Base-by-base conservation (phyloP, 441 rosid species). In the Pelargonium australe region DNA sequence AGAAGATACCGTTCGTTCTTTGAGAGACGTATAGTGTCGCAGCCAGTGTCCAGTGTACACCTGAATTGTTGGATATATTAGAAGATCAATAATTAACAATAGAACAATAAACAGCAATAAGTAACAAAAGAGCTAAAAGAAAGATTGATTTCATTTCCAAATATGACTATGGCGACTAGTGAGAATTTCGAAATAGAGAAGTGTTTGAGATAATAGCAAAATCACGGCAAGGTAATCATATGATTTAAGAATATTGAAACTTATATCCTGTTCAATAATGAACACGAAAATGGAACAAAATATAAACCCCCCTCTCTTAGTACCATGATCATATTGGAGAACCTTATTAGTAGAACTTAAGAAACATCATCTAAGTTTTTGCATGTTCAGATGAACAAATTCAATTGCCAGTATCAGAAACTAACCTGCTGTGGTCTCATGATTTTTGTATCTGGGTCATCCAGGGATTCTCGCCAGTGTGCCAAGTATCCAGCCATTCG, bases 401-500 rank as follows among this genome's bases (percentile, higher is more conserved):
- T n/a, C 12, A 28, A 0, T 63, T 60, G n/a, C 6, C 6, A 1
- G 2, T 51, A 13, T 13, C 9, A 45, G 63, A 20, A 77, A 65
- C 67, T 65, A 70, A 88, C 99, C 97, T 95, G 87, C 68, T 95
- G 98, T 37, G 98, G 99, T 80, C 99, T 89, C 96, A 95, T 92
- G 72, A 95, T 87, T 87, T 92, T 95, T 20, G 98, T 87, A 73
- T 95, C 98, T 16, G 96, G 96, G 83, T 92, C 98, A 89, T 95
- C 99, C 34, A 90, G 79, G 17, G 99, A 91, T 80, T 95, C 99
- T 12, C 88, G 80, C 99, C 98, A 95, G 75, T 95, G 98, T 3
- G 99, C 81, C 69, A 95, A 80, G 80, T 90, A 95, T 28, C 99
- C 99, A 80, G 96, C 99, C 99, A 95, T 95, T 43, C 98, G 87